A percentile compares a stretch with the other conserved stretches of the same genome.
phyloP scores from a whole-genome alignment of 352 stramenopile species.

The Phytophthora gonapodyides region DNA sequence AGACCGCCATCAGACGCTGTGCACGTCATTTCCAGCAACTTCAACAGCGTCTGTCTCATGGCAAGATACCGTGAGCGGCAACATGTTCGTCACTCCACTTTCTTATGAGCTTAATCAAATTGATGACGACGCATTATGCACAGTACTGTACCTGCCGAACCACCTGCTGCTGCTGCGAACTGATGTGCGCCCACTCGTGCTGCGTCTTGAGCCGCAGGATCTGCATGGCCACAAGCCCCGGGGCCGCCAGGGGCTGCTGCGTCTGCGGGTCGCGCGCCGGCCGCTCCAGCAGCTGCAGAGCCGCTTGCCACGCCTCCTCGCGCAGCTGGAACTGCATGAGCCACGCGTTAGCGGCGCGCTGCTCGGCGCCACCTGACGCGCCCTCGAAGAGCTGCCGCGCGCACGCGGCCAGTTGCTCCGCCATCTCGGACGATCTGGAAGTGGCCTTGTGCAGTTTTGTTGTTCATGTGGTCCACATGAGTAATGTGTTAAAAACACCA shows the following conservation, averaged over 20 bases:
- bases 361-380: constrained; percentile 50
- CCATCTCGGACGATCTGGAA: constrained; percentile 32
- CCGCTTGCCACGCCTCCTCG: constrained; percentile 59
- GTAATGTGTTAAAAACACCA: too few relatives aligned
- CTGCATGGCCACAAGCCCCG: constrained; percentile 70
- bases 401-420: constrained; percentile 58
- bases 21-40: constrained; percentile 45
- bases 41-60: constrained; percentile 47
- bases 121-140: constrained; percentile 2
- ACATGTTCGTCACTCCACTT: constrained; percentile 10
- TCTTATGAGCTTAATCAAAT: constrained; percentile 1
- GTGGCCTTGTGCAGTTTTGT: background rate
- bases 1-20: constrained; percentile 17
- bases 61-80: constrained; percentile 1
- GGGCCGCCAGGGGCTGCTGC: constrained; percentile 30
- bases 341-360: constrained; percentile 68
- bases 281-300: constrained; percentile 58
- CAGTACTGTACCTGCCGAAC: constrained; percentile 49
- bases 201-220: constrained; percentile 71
- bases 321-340: constrained; percentile 67
- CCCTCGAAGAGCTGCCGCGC: constrained; percentile 74
- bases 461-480: background rate
- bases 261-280: constrained; percentile 24
- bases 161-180: constrained; percentile 35
- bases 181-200: constrained; percentile 51